A percentile compares a stretch with the other conserved stretches of the same genome.
These are phyloP conservation scores for Delphinella strobiligena DNA, from an alignment of 2,329 filamentous ascomycete genomes.

Conservation along the genomic window DNA sequence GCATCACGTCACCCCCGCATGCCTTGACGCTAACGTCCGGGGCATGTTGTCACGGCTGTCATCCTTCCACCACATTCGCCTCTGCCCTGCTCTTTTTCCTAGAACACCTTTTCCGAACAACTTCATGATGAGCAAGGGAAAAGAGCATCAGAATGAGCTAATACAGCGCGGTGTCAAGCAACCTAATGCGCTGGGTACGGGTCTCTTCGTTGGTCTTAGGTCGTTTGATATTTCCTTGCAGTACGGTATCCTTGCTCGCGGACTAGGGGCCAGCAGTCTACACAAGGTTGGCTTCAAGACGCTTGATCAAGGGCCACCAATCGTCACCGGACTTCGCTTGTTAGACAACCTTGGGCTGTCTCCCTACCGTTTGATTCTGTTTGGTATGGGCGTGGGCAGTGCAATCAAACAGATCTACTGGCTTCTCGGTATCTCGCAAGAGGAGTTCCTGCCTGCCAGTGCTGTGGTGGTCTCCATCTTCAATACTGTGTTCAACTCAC, in stretches of 20 bases:
- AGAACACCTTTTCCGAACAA: too few species aligned
- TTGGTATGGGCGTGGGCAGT: slow-evolving; percentile 41
- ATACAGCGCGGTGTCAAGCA: slow-evolving; percentile 30
- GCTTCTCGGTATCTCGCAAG: slow-evolving; percentile 34
- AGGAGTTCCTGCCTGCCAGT: slow-evolving; percentile 34
- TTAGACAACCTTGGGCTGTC: slow-evolving; percentile 37
- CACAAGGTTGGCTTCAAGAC: slow-evolving; percentile 32
- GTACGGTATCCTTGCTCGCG: slow-evolving; percentile 36
- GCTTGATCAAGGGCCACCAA: slow-evolving; percentile 29
- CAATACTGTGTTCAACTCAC: slow-evolving; percentile 44
- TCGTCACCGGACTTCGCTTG: slow-evolving; percentile 26
- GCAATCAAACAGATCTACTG: slow-evolving; percentile 47
- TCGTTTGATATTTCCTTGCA: slow-evolving; percentile 36
- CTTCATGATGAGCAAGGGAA: slow-evolving; percentile 9
- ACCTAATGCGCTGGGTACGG: slow-evolving; percentile 25
- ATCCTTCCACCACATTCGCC: too few species aligned
- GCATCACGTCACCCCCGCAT: too few species aligned
- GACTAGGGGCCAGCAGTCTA: slow-evolving; percentile 31
- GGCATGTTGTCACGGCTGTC: too few species aligned
- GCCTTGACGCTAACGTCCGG: too few species aligned
- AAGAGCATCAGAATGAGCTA: slow-evolving; percentile 16
- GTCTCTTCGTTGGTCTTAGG: slow-evolving; percentile 34
- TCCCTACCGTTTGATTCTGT: slow-evolving; percentile 37
- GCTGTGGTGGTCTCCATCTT: slow-evolving; percentile 36
- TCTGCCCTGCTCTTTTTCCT: too few species aligned